These are phyloP conservation scores for Solanum etuberosum DNA, from an alignment of 257 asterid genomes.

Conservation along the genomic window DNA sequence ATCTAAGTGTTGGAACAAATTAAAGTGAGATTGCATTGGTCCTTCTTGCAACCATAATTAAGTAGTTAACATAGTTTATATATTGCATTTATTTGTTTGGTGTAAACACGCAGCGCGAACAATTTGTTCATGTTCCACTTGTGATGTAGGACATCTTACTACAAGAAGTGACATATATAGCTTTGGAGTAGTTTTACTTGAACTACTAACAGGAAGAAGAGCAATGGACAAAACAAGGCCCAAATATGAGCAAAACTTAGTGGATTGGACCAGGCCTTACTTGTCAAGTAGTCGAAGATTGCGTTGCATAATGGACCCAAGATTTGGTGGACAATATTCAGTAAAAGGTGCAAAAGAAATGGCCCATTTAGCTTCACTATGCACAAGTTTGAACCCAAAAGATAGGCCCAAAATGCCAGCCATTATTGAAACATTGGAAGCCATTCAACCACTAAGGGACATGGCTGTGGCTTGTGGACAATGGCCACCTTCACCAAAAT, in stretches of 20 bases:
- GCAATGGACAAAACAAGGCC: constrained; percentile 71
- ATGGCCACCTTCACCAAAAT: constrained; percentile 41
- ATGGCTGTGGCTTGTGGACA: constrained; percentile 68
- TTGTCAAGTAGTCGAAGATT: constrained; percentile 49
- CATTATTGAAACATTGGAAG: constrained; percentile 66
- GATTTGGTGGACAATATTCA: constrained; percentile 72
- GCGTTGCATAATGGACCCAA: constrained; percentile 58
- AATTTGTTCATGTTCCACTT: not conserved
- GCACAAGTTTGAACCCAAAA: constrained; percentile 68
- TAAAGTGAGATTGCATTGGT: not conserved
- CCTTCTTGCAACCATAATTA: not conserved
- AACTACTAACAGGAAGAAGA: constrained; percentile 71
- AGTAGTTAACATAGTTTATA: not conserved
- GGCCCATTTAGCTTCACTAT: constrained; percentile 56
- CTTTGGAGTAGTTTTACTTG: constrained; percentile 80
- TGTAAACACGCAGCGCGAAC: not conserved
- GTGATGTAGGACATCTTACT: constrained; percentile 69
- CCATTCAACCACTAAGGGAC: constrained; percentile 45
- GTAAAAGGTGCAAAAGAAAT: constrained; percentile 71
- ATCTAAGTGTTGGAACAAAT: not conserved
- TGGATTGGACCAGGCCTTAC: constrained; percentile 72
- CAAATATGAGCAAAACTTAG: constrained; percentile 59
- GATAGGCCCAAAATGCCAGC: constrained; percentile 90
- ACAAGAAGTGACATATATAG: constrained; percentile 87
- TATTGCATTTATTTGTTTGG: not conserved